Conservation (phyloP, 129 eudicot species). For the Erigeron canadensis region DNA sequence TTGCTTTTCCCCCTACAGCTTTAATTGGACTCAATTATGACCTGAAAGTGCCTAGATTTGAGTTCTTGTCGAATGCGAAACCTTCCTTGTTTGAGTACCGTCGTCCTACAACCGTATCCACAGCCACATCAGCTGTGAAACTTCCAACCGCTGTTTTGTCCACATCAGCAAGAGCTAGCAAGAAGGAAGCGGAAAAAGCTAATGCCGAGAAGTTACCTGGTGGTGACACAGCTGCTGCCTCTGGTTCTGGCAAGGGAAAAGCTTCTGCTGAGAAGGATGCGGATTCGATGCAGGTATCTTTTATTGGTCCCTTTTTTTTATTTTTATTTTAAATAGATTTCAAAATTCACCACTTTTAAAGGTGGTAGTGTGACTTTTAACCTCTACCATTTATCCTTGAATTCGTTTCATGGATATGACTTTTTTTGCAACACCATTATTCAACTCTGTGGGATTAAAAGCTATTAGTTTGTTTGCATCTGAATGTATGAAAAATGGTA, state of each 20-base stretch:
- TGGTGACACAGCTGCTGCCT: constrained; percentile 38
- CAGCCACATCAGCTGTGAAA: constrained; percentile 82
- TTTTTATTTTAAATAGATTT: too few relatives aligned
- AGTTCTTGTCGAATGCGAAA: constrained; percentile 85
- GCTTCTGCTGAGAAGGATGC: constrained; percentile 61
- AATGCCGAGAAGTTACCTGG: constrained; percentile 52
- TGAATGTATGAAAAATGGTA: not conserved
- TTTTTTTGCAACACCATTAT: not conserved
- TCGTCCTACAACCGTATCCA: constrained; percentile 79
- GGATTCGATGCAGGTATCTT: constrained; percentile 82
- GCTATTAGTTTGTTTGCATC: not conserved
- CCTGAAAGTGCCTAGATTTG: constrained; percentile 84
- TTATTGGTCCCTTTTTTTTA: not conserved
- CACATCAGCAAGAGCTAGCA: constrained; percentile 83
- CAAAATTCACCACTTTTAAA: too few relatives aligned
- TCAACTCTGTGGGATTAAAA: not conserved
- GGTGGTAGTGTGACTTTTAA: not conserved
- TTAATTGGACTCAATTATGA: constrained; percentile 87
- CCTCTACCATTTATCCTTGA: not conserved
- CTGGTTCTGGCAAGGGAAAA: constrained; percentile 67
- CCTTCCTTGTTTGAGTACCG: constrained; percentile 97
- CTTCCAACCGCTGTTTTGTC: constrained; percentile 93
- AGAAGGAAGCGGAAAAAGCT: constrained; percentile 91
- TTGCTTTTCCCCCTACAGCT: constrained; percentile 95
- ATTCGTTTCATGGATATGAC: not conserved